Evolutionary conservation across 495 filamentous ascomycete genomes (phyloP).

Genomic region (Penicillium lividum): DNA sequence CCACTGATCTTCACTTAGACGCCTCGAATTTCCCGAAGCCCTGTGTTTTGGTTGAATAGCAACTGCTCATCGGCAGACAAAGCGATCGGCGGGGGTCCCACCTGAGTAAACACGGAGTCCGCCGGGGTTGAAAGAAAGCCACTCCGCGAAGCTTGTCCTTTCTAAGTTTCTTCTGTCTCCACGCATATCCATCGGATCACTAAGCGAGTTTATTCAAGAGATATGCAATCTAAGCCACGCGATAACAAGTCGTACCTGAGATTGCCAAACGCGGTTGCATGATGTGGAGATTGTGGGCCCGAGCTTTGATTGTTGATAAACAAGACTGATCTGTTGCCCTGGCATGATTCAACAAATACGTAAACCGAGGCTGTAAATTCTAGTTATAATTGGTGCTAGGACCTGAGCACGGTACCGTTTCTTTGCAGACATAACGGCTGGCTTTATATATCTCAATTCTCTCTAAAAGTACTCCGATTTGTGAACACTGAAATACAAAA

Average conservation of each 20-base stretch:
- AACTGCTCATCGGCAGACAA: constrained; percentile 2
- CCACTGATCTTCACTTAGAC: background rate
- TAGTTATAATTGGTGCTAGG: too few species aligned
- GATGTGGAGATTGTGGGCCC: background rate
- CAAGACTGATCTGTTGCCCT: background rate
- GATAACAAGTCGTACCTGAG: background rate
- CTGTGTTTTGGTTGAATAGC: background rate
- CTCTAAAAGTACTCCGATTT: too few species aligned
- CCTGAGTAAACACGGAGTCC: constrained; percentile 16
- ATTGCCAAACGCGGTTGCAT: background rate
- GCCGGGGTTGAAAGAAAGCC: constrained; percentile 6
- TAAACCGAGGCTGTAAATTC: too few species aligned
- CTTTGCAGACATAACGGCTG: too few species aligned
- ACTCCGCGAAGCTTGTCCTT: constrained; percentile 19
- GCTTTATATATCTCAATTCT: too few species aligned
- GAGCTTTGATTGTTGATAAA: background rate
- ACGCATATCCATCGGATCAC: background rate
- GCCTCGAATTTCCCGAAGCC: background rate
- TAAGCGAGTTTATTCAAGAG: background rate
- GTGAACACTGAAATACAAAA: too few species aligned
- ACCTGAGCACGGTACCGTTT: too few species aligned
- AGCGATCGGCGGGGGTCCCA: constrained; percentile 9
- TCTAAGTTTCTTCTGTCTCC: constrained; percentile 16
- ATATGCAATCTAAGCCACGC: background rate
- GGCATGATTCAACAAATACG: background rate